These are phyloP conservation scores for Fusarium staphyleae DNA, from an alignment of 2,329 filamentous ascomycete genomes.

Conservation along the genomic window DNA sequence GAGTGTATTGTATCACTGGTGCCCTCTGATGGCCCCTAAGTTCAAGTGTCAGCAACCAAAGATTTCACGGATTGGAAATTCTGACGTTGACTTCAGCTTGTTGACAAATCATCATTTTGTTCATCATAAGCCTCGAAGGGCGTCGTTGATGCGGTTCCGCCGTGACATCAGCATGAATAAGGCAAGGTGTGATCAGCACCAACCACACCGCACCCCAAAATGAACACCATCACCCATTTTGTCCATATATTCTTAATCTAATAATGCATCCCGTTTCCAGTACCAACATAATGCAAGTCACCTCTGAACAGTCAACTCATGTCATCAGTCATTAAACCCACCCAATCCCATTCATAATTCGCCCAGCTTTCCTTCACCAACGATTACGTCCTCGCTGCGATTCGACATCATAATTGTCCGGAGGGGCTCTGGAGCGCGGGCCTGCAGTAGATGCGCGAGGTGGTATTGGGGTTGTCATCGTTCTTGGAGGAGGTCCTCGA, in stretches of 20 bases:
- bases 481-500: slow-evolving; percentile 51
- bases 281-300: too few species aligned
- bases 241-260: too few species aligned
- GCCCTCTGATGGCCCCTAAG: not conserved
- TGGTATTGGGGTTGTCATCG: slow-evolving; percentile 54
- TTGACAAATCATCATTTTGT: slow-evolving; percentile 25
- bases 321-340: too few species aligned
- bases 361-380: slow-evolving; percentile 31
- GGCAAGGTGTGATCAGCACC: slow-evolving; percentile 1
- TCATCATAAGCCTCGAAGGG: slow-evolving; percentile 11
- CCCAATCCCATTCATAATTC: slow-evolving; percentile 25
- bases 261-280: too few species aligned
- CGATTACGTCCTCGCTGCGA: slow-evolving; percentile 44
- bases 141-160: slow-evolving; percentile 17
- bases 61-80: not conserved
- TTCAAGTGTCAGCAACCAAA: slow-evolving; percentile 18
- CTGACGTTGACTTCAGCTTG: not conserved
- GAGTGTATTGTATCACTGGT: slow-evolving; percentile 5
- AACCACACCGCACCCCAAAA: not conserved
- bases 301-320: too few species aligned
- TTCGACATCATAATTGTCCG: slow-evolving; percentile 50
- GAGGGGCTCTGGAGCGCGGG: slow-evolving; percentile 37
- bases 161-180: slow-evolving; percentile 17
- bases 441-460: slow-evolving; percentile 36
- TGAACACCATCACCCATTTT: not conserved